Base-by-base conservation (phyloP, 345 rosid genomes). In the Xanthoceras sorbifolium region DNA sequence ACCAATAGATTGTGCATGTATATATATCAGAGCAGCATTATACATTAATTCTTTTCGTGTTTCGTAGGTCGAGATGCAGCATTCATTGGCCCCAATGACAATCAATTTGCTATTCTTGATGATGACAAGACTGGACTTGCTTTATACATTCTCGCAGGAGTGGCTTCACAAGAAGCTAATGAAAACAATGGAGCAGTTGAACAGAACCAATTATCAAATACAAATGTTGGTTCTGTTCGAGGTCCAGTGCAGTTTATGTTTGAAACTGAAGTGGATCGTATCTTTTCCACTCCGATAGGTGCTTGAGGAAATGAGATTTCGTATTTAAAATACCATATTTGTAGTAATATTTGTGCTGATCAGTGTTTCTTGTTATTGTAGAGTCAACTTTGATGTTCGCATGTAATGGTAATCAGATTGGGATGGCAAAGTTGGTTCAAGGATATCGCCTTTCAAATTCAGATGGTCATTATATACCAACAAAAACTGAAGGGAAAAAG, bases 221-320 rank as follows among this genome's bases (percentile, higher is more conserved):
- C 81, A 48, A 89, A 89, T 82, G 84, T 71, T 83, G 85, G 88
- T 64, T 86, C 95, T 64, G 81, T 91, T 87, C 89, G 79, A 81
- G 99, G 97, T 72, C 99, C 97, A 44, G 55, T 86, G 73, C 91
- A 89, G 76, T 93, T 92, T 84, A 70, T 91, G 93, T 96, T 96
- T 87, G 99, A 96, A 78, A 86, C 92, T 52, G 97, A 91, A 86
- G 89, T 96, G 12, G 97, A 96, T 83, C 92, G 89, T 69, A 88
- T 96, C 73, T 96, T 96, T 88, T 87, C 97, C 73, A 93, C 99
- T 78, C 97, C 99, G 17, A 83, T 91, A 91, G 99, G 99, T 96
- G 85, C 63, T 67, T 82, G 85, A 77, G 64, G 57, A 75, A 69
- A 80, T 77, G 71, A 70, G 59, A 34, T 77, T 12, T 62, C 67